Evolutionary conservation across 495 filamentous ascomycete species (phyloP).

Genomic region (Xylaria bambusicola): DNA sequence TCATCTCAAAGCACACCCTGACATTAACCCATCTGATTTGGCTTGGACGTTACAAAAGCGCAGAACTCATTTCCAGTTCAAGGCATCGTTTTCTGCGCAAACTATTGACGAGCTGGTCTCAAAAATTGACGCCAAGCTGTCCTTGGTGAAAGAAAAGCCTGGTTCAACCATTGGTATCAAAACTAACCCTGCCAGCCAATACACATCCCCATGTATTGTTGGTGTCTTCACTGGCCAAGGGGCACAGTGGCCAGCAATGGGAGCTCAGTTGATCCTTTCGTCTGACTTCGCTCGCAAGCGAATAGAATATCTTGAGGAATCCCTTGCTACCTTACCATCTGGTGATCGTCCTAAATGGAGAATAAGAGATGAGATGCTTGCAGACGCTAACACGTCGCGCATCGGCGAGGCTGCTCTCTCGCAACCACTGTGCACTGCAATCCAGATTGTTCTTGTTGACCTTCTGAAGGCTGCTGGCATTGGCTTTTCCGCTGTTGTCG

Average conservation of each 20-base stretch:
- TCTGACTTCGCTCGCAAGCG: conserved; percentile 14
- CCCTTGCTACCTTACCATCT: conserved; percentile 18
- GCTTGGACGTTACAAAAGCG: conserved; percentile 12
- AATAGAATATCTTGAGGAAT: conserved; percentile 14
- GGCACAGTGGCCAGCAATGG: conserved; percentile 28
- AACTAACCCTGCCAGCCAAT: neutral
- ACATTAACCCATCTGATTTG: conserved; percentile 3
- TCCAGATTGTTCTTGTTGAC: conserved; percentile 54
- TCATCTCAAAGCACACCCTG: neutral
- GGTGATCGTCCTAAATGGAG: conserved; percentile 26
- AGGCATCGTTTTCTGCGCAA: neutral
- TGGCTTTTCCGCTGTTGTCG: conserved; percentile 48
- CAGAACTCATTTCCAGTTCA: neutral
- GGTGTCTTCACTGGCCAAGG: conserved; percentile 33
- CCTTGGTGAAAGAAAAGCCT: neutral
- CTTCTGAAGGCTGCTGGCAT: conserved; percentile 52
- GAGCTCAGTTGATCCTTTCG: conserved; percentile 19
- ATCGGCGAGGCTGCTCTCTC: conserved; percentile 34
- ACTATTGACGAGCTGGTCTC: conserved; percentile 3
- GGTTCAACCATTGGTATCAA: neutral
- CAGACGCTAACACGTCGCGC: conserved; percentile 25
- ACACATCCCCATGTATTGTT: conserved; percentile 20
- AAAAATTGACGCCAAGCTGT: neutral
- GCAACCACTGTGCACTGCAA: conserved; percentile 52
- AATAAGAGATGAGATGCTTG: conserved; percentile 25